Evolutionary conservation across 2,329 filamentous ascomycete genomes (phyloP).

Genomic region (Pyrenophora graminea): DNA sequence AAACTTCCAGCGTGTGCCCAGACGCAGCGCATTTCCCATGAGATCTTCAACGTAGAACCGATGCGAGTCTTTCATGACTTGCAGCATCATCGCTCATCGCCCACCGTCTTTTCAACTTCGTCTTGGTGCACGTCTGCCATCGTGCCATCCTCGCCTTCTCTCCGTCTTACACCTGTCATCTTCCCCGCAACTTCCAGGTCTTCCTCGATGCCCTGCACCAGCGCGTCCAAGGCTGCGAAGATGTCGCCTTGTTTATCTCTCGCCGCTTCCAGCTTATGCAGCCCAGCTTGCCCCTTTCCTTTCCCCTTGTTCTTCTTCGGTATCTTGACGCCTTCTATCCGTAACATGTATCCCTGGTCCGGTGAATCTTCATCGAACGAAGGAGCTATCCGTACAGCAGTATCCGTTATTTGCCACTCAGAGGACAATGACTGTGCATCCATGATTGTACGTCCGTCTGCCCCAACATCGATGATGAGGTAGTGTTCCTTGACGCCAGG

Average conservation of each 20-base stretch:
- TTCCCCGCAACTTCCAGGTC: conserved; percentile 42
- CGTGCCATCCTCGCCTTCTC: conserved; percentile 16
- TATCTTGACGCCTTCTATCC: conserved; percentile 60
- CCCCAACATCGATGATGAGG: conserved; percentile 59
- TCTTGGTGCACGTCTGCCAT: conserved; percentile 6
- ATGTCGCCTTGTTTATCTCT: conserved; percentile 41
- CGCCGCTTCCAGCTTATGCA: conserved; percentile 36
- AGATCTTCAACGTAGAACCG: neutral
- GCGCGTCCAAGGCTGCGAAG: conserved; percentile 42
- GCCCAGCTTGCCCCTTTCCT: conserved; percentile 33
- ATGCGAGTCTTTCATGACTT: neutral
- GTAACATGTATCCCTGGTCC: conserved; percentile 61
- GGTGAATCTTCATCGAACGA: conserved; percentile 60
- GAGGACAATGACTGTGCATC: conserved; percentile 73
- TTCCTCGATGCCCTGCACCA: conserved; percentile 45
- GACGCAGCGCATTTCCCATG: neutral
- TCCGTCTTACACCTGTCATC: conserved; percentile 28
- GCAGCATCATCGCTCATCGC: conserved; percentile 7
- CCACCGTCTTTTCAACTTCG: conserved; percentile 6
- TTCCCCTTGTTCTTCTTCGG: conserved; percentile 39
- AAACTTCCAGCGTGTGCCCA: neutral
- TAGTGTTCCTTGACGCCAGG: conserved; percentile 59
- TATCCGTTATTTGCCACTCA: conserved; percentile 70
- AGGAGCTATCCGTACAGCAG: conserved; percentile 62
- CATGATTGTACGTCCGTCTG: conserved; percentile 58